A percentile compares a stretch with the other conserved stretches of the same genome.
These are phyloP conservation scores for Calonectria honghensis DNA, from an alignment of 2,329 filamentous ascomycete species.

Conservation along the genomic window DNA sequence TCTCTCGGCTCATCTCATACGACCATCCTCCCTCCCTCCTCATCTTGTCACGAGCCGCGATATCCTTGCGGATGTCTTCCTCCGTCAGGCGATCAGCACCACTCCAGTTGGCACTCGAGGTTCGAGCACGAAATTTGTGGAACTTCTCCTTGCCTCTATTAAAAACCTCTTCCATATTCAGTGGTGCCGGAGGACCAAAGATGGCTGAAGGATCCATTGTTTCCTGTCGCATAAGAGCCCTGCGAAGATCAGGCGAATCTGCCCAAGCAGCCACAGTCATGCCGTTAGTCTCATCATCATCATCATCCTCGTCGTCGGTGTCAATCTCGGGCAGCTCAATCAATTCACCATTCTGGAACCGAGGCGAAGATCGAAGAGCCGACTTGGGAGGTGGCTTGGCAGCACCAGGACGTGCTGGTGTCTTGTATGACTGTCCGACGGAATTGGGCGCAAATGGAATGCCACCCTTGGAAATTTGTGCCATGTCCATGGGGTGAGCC, in stretches of 20 bases:
- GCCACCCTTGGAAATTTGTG: slow-evolving; percentile 89
- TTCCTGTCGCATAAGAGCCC: slow-evolving; percentile 87
- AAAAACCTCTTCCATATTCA: slow-evolving; percentile 98
- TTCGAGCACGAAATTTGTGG: slow-evolving; percentile 91
- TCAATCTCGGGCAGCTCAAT: slow-evolving; percentile 97
- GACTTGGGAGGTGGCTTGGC: slow-evolving; percentile 77
- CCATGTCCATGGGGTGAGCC: slow-evolving; percentile 85
- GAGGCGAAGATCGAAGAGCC: slow-evolving; percentile 82
- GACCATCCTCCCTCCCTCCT: slow-evolving; percentile 90
- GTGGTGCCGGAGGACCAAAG: slow-evolving; percentile 90
- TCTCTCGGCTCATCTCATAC: slow-evolving; percentile 75
- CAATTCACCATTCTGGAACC: slow-evolving; percentile 90
- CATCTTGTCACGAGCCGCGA: slow-evolving; percentile 86
- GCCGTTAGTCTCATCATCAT: slow-evolving; percentile 76
- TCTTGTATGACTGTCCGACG: slow-evolving; percentile 77
- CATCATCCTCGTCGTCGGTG: slow-evolving; percentile 94
- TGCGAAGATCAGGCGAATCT: slow-evolving; percentile 87
- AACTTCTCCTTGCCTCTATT: slow-evolving; percentile 89
- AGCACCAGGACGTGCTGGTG: slow-evolving; percentile 76
- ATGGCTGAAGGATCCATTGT: slow-evolving; percentile 88
- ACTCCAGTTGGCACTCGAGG: slow-evolving; percentile 96
- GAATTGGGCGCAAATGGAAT: slow-evolving; percentile 89
- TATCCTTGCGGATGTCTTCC: slow-evolving; percentile 88
- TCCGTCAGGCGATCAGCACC: slow-evolving; percentile 88
- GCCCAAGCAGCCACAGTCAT: slow-evolving; percentile 85